Base-by-base conservation (phyloP, 176 grass and related monocot genomes). In the Zea luxurians region DNA sequence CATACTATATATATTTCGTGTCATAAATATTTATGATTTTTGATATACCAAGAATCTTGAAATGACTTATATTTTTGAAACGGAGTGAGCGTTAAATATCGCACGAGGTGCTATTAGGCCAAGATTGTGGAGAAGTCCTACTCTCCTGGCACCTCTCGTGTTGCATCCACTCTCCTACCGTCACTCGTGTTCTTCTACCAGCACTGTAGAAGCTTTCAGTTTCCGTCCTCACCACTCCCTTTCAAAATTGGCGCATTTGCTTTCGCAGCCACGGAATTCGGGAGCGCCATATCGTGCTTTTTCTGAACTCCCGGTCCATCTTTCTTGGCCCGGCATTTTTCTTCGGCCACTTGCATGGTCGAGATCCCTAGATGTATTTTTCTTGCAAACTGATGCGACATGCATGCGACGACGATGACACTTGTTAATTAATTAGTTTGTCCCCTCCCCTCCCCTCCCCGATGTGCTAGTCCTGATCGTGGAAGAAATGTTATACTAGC, bases 101-200 rank as follows among this genome's bases (percentile, higher is more conserved):
- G 27, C 27, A 27, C 27, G 27, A 27, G 27, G 27, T 27, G 1
- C 27, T 27, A 27, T 27, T 27, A 27, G 52, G 0, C 10, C 7
- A 82, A 81, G 43, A 34, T 72, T 48, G 55, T 63, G 11, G 68
- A 72, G 15, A 71, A 48, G 54, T 57, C 54, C 7, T 57, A 44
- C 64, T 69, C 50, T 36, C 38, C 27, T 27, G 27, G 27, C 27
- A 27, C 27, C 27, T 27, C 27, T 27, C 27, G 27, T 27, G 27
- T 27, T 27, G 27, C 27, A 27, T 27, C 27, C 27, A 27, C 27
- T 27, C 27, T 27, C 27, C 27, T 27, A 27, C 0, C 27, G 27
- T 27, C 27, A 27, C 27, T 27, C 27, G 27, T 27, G 27, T 27
- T 27, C 2, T 40, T 60, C 27, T 71, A 43, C 5, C 5, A 4